A percentile compares a stretch with the other conserved stretches of the same genome.
These are phyloP conservation scores for Apiospora kogelbergensis DNA, from an alignment of 2,329 filamentous ascomycete species.

Conservation along the genomic window DNA sequence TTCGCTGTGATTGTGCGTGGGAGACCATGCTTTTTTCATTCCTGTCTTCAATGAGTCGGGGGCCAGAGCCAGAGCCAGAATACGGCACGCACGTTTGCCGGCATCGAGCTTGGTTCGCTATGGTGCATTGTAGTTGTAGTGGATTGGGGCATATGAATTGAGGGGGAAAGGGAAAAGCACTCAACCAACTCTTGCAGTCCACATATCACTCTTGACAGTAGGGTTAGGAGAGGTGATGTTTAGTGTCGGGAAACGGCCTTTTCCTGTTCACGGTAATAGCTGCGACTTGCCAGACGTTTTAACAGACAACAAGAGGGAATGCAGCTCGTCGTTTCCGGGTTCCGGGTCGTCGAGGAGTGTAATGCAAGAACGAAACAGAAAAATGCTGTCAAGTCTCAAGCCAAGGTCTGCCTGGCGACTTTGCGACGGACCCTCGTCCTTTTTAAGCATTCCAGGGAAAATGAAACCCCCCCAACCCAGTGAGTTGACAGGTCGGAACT, in stretches of 20 bases:
- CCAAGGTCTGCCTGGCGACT: not conserved
- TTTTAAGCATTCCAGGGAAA: not conserved
- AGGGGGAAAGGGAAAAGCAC: not conserved
- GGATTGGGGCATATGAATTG: not conserved
- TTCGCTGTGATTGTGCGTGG: not conserved
- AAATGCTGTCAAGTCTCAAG: not conserved
- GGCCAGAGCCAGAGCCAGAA: not conserved
- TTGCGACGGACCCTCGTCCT: not conserved
- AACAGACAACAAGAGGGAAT: not conserved
- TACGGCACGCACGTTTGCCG: not conserved
- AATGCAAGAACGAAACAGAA: not conserved
- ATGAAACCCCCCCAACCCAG: not conserved
- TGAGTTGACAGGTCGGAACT: not conserved
- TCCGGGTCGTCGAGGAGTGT: not conserved
- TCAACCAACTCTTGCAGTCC: not conserved
- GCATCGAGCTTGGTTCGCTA: not conserved
- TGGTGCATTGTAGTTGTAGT: not conserved
- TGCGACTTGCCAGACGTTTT: not conserved
- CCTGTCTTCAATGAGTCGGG: not conserved
- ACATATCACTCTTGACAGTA: not conserved
- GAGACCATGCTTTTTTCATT: not conserved
- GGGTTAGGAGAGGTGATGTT: not conserved
- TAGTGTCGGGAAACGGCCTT: not conserved
- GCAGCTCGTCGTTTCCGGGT: not conserved
- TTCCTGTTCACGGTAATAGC: not conserved